These are phyloP conservation scores for Backusella sp. DNA, from an alignment of 192 early-diverging fungal species.

Conservation along the genomic window DNA sequence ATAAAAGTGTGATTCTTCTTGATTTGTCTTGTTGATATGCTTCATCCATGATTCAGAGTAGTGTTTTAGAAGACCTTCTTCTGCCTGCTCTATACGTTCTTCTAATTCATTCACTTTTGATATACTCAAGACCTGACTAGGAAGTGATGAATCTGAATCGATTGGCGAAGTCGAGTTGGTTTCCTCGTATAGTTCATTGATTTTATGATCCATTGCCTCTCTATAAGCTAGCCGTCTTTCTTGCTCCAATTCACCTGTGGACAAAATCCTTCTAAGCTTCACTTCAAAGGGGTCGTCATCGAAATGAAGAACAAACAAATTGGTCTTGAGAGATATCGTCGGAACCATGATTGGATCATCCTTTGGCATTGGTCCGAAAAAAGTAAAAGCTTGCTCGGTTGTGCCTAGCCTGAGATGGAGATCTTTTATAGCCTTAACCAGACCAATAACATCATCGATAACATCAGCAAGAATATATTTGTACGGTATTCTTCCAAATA, in stretches of 20 bases:
- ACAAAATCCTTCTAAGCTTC: slow-evolving; percentile 22
- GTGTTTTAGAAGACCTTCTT: slow-evolving; percentile 17
- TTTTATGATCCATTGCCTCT: slow-evolving; percentile 24
- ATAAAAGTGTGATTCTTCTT: neutral
- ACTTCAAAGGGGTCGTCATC: slow-evolving; percentile 44
- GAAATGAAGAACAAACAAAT: slow-evolving; percentile 19
- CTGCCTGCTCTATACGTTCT: slow-evolving; percentile 12
- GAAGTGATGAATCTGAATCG: neutral
- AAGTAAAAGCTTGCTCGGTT: neutral
- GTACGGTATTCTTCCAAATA: slow-evolving; percentile 22
- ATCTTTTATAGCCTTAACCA: slow-evolving; percentile 20
- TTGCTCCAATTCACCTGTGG: slow-evolving; percentile 28
- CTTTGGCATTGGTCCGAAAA: slow-evolving; percentile 19
- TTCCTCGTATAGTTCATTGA: neutral
- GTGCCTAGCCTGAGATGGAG: slow-evolving; percentile 8
- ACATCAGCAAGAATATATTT: slow-evolving; percentile 25
- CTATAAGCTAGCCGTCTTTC: slow-evolving; percentile 26
- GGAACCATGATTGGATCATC: slow-evolving; percentile 2
- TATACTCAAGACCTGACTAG: neutral
- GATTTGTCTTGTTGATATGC: slow-evolving; percentile 9
- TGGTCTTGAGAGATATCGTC: slow-evolving; percentile 1
- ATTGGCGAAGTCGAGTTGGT: neutral
- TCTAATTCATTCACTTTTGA: neutral
- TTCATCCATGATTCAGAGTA: slow-evolving; percentile 30
- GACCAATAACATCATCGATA: slow-evolving; percentile 7